phyloP scores from a whole-genome alignment of 2,329 filamentous ascomycete species.

The Ophiocordyceps australis region DNA sequence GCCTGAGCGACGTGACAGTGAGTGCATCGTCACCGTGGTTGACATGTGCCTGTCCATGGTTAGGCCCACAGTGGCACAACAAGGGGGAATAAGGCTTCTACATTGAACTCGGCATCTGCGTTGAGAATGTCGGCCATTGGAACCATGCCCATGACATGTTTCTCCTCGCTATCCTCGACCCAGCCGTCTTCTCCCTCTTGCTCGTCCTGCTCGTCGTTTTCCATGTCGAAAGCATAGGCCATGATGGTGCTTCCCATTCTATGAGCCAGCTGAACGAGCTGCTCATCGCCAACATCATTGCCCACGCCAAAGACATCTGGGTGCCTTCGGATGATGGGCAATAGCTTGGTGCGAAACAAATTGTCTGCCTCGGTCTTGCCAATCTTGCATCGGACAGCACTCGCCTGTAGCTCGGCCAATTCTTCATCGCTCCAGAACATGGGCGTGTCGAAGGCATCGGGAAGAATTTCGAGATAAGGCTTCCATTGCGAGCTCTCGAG shows the following conservation, averaged over 20 bases:
- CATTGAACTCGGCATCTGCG: conserved; percentile 76
- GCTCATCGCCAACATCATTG: conserved; percentile 18
- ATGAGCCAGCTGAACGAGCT: conserved; percentile 41
- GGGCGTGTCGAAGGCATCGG: conserved; percentile 56
- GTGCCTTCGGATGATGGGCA: conserved; percentile 29
- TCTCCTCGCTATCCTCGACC: conserved; percentile 42
- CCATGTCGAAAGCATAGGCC: conserved; percentile 81
- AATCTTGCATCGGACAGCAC: conserved; percentile 58
- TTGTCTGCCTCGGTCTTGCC: conserved; percentile 54
- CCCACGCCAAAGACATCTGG: conserved; percentile 21
- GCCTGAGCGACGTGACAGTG: conserved; percentile 52
- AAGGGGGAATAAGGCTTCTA: conserved; percentile 13
- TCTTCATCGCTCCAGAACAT: conserved; percentile 76
- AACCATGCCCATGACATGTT: conserved; percentile 63
- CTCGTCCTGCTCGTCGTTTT: conserved; percentile 31
- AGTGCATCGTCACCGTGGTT: conserved; percentile 36
- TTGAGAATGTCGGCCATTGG: conserved; percentile 83
- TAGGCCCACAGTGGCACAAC: not conserved
- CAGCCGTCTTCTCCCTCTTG: conserved; percentile 47
- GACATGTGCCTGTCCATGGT: conserved; percentile 24
- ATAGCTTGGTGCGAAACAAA: conserved; percentile 40
- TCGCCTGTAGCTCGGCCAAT: conserved; percentile 55
- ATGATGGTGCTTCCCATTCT: conserved; percentile 78
- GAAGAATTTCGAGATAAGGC: conserved; percentile 61
- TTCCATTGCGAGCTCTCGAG: conserved; percentile 52